phyloP scores from a whole-genome alignment of 2,329 filamentous ascomycete genomes.

The Drechslera avenae region DNA sequence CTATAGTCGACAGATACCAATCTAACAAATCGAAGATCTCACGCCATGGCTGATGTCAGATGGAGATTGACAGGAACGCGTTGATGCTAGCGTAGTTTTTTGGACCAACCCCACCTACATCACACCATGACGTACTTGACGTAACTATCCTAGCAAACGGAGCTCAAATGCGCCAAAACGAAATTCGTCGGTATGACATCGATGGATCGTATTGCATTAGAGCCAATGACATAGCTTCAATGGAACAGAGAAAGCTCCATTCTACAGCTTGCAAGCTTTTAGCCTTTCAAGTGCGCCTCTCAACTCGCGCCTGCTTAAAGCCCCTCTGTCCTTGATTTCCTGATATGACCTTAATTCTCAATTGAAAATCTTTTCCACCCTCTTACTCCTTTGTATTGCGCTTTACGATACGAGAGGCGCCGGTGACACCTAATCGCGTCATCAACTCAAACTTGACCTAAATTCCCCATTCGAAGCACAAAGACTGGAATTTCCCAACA shows the following conservation, averaged over 20 bases:
- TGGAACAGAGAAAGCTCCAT: constrained; percentile 19
- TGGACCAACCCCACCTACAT: constrained; percentile 12
- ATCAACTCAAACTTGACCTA: constrained; percentile 3
- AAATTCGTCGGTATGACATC: constrained; percentile 27
- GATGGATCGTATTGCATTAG: constrained; percentile 16
- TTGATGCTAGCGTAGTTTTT: constrained; percentile 11
- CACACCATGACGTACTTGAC: constrained; percentile 15
- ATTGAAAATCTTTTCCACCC: neutral
- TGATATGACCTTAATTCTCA: neutral
- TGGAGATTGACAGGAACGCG: constrained; percentile 6
- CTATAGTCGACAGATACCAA: too few relatives aligned
- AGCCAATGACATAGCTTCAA: constrained; percentile 23
- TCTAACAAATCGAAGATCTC: neutral
- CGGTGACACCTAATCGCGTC: neutral
- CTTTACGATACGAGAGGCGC: neutral
- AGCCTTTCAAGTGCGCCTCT: constrained; percentile 1
- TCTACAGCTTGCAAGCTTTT: constrained; percentile 7
- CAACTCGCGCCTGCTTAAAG: constrained; percentile 12
- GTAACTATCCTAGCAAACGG: constrained; percentile 7
- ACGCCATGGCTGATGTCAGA: neutral
- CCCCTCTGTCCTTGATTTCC: constrained; percentile 6
- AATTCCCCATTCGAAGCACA: constrained; percentile 5
- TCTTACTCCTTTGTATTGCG: neutral
- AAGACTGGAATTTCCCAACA: constrained; percentile 7
- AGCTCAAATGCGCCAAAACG: constrained; percentile 20